Conservation (phyloP, 1,284 basidiomycete species). For the Trichosporon sp. region DNA sequence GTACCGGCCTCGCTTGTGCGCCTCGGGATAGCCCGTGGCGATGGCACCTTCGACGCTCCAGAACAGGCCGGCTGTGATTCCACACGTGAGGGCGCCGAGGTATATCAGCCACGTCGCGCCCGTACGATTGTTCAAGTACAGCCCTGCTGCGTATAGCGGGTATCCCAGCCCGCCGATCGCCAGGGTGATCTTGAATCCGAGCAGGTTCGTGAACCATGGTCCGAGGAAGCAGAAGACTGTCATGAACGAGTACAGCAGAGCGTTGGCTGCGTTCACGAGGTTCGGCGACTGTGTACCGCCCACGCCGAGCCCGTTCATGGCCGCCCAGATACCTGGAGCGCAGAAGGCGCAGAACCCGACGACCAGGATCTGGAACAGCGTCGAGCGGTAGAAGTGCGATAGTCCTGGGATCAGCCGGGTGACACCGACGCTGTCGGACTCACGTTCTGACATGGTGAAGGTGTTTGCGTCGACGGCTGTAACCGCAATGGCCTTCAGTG, state of each 20-base stretch:
- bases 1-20: constrained; percentile 15
- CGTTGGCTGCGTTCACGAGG: constrained; percentile 36
- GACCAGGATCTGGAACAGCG: constrained; percentile 26
- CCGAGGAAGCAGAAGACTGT: constrained; percentile 8
- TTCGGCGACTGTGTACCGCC: constrained; percentile 34
- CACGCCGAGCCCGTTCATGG: constrained; percentile 34
- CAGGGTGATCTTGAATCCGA: constrained; percentile 34
- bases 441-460: background rate
- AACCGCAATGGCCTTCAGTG: too few species aligned
- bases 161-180: constrained; percentile 33
- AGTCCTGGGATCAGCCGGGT: background rate
- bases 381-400: constrained; percentile 18
- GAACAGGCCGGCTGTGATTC: constrained; percentile 38
- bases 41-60: constrained; percentile 23
- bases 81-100: constrained; percentile 29
- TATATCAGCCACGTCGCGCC: constrained; percentile 32
- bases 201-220: constrained; percentile 8
- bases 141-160: constrained; percentile 35
- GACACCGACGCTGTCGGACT: background rate
- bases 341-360: constrained; percentile 28
- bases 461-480: too few species aligned
- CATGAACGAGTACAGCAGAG: constrained; percentile 28
- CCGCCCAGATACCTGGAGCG: constrained; percentile 34
- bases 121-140: constrained; percentile 30
- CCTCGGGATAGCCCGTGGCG: constrained; percentile 8